phyloP scores from a whole-genome alignment of 73 alveolate genomes.

The Breviolum minutum region DNA sequence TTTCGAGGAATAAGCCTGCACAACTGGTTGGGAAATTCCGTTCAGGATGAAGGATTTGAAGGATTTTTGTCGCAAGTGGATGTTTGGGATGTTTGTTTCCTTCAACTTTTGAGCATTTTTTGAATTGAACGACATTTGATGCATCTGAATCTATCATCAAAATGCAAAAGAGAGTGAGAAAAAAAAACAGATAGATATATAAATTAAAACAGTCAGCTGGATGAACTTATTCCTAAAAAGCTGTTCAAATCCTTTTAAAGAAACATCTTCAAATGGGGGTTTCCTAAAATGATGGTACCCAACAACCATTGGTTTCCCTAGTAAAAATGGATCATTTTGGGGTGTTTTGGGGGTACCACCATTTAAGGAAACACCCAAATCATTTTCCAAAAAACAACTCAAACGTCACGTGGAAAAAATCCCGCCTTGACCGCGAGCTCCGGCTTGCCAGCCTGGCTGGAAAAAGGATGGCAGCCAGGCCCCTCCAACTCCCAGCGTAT shows the following conservation, averaged over 20 bases:
- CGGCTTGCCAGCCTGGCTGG: constrained; percentile 85
- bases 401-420: no score
- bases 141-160: no score
- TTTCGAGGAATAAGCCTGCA: constrained; percentile 60
- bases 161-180: background rate
- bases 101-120: background rate
- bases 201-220: no score
- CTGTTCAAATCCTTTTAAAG: no score
- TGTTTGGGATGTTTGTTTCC: background rate
- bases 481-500: no score
- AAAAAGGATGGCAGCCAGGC: background rate
- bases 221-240: background rate
- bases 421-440: constrained; percentile 86
- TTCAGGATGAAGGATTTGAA: background rate
- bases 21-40: background rate
- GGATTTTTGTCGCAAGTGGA: background rate
- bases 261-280: no score
- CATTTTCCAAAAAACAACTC: no score
- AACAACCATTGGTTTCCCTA: no score
- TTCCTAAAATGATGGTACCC: no score
- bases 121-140: background rate
- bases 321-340: no score
- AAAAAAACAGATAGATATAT: background rate
- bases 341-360: no score
- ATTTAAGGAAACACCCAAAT: no score